Base-by-base conservation (phyloP, 768 basidiomycete species). In the Mycena indigotica region DNA sequence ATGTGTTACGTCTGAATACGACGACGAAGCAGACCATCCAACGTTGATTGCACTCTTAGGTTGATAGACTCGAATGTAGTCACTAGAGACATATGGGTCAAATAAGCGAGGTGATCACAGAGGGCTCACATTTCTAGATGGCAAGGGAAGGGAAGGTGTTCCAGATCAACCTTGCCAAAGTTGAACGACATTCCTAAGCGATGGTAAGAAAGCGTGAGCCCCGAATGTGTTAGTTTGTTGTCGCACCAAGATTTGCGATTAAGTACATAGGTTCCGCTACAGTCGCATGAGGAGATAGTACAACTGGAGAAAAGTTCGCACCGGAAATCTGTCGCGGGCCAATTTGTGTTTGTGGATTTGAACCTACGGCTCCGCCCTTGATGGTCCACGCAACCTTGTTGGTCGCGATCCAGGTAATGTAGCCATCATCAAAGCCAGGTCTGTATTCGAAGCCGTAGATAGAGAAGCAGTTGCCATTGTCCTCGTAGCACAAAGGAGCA, bases 51-150 rank as follows among this genome's bases (percentile, higher is more conserved):
- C 61, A 49, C 76, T 70, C 56, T 74, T 70, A 21, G 80, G 79
- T 68, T 89, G 89, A 68, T 89, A 91, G 8, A 91, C 85, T 35
- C 89, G 81, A 50, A 91, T 78, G 68, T 85, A 90, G 65, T 91
- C 87, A 52, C 89, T 73, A 50, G 67, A 72, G 82, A 66, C 85
- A 86, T 88, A 69, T 55, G 85, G 72, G 15, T 13, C 21, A 6
- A 13, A 19, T 1, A 66, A 66, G 35, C 78, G 72, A 56, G 32
- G 29, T 52, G 45, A 2, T 71, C 54, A 81, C 61, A 23, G 26
- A n/a, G 4, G 5, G n/a, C 30, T 19, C 4, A 35, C 23, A 35
- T 52, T 28, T 52, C 28, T 13, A 52, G 21, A 38, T 38, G 32
- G 23, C 4, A 17, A 15, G 30, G 23, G 21, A 25, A 41, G 4